Conservation (phyloP, 371 early-diverging fungal genomes). For the Apophysomyces elegans region DNA sequence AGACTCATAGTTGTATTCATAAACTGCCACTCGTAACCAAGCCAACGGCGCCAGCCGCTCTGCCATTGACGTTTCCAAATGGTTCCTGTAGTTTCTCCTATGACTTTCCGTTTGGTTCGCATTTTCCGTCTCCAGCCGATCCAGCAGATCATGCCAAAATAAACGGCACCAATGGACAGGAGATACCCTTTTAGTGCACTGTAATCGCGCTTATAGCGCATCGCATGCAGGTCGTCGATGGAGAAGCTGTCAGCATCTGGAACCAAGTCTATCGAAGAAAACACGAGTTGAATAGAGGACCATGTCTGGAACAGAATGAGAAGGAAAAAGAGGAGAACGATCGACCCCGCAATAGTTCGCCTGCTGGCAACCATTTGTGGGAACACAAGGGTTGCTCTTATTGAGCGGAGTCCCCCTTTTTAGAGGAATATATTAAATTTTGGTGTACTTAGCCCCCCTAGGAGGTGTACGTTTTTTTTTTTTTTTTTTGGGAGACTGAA, state of each 20-base stretch:
- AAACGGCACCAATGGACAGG: background rate
- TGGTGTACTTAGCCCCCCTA: too few relatives aligned
- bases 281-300: background rate
- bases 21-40: slow-evolving; percentile 1
- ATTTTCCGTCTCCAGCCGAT: background rate
- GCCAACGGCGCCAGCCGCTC: slow-evolving; percentile 6
- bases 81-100: slow-evolving; percentile 39
- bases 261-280: background rate
- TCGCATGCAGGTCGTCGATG: background rate
- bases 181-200: background rate
- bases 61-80: slow-evolving; percentile 42
- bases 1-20: background rate
- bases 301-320: slow-evolving; percentile 1
- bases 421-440: too few relatives aligned
- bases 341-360: slow-evolving; percentile 9
- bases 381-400: background rate
- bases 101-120: slow-evolving; percentile 23
- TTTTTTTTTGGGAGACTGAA: too few relatives aligned
- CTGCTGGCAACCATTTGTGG: slow-evolving; percentile 4
- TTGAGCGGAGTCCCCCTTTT: too few relatives aligned
- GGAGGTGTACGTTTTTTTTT: too few relatives aligned
- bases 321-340: slow-evolving; percentile 8
- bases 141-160: background rate
- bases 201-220: slow-evolving; percentile 2
- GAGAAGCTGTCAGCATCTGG: background rate